Evolutionary conservation across 768 basidiomycete species (phyloP), one percentile per base, ranked within the genome.

Genomic region (Lactarius quietus): DNA sequence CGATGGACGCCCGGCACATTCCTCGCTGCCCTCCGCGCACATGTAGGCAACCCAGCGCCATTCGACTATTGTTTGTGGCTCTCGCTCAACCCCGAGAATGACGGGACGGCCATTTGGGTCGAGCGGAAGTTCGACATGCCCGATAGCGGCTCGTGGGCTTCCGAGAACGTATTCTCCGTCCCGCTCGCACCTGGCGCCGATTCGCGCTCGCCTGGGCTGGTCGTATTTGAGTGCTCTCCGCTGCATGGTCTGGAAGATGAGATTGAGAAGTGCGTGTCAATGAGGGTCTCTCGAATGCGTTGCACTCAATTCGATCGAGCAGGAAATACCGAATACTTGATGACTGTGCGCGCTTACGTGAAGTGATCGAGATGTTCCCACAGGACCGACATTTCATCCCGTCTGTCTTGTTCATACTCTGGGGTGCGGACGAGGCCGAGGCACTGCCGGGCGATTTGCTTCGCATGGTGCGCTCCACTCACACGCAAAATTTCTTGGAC

Each of bases 1-100:
- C 84, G 90, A 43, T 93, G 92, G 92, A 84, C 87, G 0, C 81
- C 79, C 56, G 87, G 88, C 17, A 86, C 91, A 0, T 92, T 92
- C 77, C 79, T 90, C 8, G 73, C 80, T 57, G 74, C 76, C 65
- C 74, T 84, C 57, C 77, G 78, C 59, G 73, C 71, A 51, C 79
- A 77, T 53, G 71, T 85, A 26, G 73, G 73, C n/a, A 72, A 69
- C 31, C 62, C 66, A 3, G 67, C 77, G 17, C 74, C 72, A 5
- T 73, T 77, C 62, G 75, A 82, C 8, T 91, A 88, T 87, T 79
- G 81, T 29, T 74, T 85, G 43, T 92, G 90, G 90, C 72, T 92
- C n/a, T 89, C 90, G 3, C 78, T 84, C 70, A 91, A 92, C 71
- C 83, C 84, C 15, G 86, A 86, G 63, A 85, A 80, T 69, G 89